Percentiles rank a stretch among this genome's conserved stretches.
Evolutionary conservation across 1,139 yeast genomes (phyloP).

Genomic region (Arxiozyma slooffiae): DNA sequence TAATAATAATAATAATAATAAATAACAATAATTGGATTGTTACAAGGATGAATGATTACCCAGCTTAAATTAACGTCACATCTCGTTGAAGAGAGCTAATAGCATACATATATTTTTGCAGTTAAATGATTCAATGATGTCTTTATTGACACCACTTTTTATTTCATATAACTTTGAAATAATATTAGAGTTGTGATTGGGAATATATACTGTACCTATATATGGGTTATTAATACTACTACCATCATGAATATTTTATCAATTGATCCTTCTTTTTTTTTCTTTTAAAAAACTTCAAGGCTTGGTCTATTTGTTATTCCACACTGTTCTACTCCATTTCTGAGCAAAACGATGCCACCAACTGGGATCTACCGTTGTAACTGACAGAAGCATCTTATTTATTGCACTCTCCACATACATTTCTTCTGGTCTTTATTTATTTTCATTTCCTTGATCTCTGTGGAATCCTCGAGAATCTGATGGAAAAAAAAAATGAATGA

Average conservation of each 20-base stretch:
- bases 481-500: background rate
- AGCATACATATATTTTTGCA: constrained; percentile 69
- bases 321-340: too few species aligned
- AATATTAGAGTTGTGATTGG: background rate
- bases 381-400: too few species aligned
- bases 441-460: too few species aligned
- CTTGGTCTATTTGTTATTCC: too few species aligned
- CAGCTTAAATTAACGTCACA: constrained; percentile 56
- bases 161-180: background rate
- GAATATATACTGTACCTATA: background rate
- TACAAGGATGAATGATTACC: constrained; percentile 58
- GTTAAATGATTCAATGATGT: constrained; percentile 37
- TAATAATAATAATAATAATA: too few species aligned
- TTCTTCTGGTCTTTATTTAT: too few species aligned
- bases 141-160: background rate
- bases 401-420: too few species aligned
- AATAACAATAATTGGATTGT: constrained; percentile 64
- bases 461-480: background rate
- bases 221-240: background rate
- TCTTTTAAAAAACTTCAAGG: too few species aligned
- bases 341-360: too few species aligned
- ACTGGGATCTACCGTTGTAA: too few species aligned
- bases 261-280: too few species aligned
- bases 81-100: constrained; percentile 65
- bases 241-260: background rate